These are phyloP conservation scores for Trichoderma aggressivum DNA, from an alignment of 2,329 filamentous ascomycete species.

Conservation along the genomic window DNA sequence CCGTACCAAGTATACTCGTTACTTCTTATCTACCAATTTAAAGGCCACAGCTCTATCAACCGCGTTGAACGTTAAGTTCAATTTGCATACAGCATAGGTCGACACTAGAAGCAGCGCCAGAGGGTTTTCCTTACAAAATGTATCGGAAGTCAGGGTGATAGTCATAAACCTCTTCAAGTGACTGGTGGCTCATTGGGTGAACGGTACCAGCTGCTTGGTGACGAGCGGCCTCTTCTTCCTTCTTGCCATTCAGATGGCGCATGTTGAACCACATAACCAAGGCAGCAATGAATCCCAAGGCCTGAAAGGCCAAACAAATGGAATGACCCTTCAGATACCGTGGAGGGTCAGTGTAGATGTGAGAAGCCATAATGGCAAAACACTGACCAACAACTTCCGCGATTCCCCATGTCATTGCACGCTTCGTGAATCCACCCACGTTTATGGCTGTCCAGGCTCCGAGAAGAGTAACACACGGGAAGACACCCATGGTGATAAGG, in stretches of 20 bases:
- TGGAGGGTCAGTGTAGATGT: conserved; percentile 5
- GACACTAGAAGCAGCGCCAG: neutral
- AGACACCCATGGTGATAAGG: neutral
- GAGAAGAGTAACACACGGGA: neutral
- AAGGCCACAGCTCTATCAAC: neutral
- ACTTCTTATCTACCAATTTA: neutral
- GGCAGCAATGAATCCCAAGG: neutral
- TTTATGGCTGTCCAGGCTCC: neutral
- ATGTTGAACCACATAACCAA: neutral
- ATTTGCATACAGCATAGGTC: neutral
- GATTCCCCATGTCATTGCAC: neutral
- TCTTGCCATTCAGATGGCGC: neutral
- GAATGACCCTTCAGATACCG: neutral
- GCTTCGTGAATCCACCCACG: neutral
- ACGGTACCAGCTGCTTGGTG: neutral
- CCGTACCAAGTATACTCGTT: neutral
- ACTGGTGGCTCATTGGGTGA: neutral
- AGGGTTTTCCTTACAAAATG: neutral
- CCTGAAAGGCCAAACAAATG: neutral
- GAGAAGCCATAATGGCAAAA: conserved; percentile 2
- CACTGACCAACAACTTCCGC: neutral
- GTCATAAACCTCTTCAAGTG: conserved; percentile 3
- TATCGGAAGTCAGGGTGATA: neutral
- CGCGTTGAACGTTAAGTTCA: neutral
- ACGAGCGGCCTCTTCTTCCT: neutral